Evolutionary conservation across 371 early-diverging fungal species (phyloP).

Genomic region (Mucor velutinosus): DNA sequence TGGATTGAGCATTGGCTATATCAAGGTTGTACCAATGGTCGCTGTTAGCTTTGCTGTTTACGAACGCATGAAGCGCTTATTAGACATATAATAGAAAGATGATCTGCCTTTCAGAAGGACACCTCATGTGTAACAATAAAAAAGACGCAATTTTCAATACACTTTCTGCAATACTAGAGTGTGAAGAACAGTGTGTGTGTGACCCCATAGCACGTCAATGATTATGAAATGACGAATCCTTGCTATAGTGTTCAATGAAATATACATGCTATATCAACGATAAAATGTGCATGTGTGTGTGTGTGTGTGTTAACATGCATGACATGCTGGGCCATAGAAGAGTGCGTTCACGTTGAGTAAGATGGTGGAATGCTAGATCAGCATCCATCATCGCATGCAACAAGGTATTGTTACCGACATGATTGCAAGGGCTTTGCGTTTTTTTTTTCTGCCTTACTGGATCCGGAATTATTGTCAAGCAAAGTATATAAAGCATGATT

Average conservation of each 20-base stretch:
- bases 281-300: background rate
- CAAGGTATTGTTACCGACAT: background rate
- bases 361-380: background rate
- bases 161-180: background rate
- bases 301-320: too few relatives aligned
- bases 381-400: background rate
- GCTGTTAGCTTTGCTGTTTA: slow-evolving; percentile 88
- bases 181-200: background rate
- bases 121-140: background rate
- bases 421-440: background rate
- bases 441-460: background rate
- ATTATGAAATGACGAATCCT: slow-evolving; percentile 1
- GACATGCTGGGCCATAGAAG: background rate
- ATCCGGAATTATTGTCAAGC: background rate
- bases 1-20: slow-evolving; percentile 89
- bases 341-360: background rate
- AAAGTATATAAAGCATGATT: background rate
- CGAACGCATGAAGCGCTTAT: slow-evolving; percentile 65
- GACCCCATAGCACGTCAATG: slow-evolving; percentile 12
- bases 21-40: slow-evolving; percentile 92
- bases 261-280: background rate
- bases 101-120: background rate
- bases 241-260: background rate
- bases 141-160: slow-evolving; percentile 5
- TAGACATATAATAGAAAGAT: slow-evolving; percentile 18